These are phyloP conservation scores for Fusarium sp. DNA, from an alignment of 2,329 filamentous ascomycete genomes.

Conservation along the genomic window DNA sequence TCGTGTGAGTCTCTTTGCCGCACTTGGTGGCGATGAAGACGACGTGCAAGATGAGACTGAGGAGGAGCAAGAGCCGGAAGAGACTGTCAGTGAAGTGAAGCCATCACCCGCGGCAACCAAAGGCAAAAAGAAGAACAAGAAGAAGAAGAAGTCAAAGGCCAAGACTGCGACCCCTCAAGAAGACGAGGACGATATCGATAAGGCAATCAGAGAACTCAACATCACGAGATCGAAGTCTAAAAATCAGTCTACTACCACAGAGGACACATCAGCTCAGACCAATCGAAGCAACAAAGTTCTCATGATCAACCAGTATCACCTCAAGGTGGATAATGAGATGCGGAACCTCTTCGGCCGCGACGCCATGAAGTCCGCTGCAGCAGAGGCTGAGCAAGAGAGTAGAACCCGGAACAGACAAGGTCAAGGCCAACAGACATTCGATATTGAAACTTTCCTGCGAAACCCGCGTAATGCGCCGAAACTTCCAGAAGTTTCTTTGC, in stretches of 20 bases:
- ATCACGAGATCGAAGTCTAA: slow-evolving; percentile 46
- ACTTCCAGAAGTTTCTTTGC: slow-evolving; percentile 77
- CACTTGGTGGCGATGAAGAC: slow-evolving; percentile 61
- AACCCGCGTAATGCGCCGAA: slow-evolving; percentile 69
- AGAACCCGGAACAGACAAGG: slow-evolving; percentile 51
- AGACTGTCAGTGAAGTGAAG: slow-evolving; percentile 39
- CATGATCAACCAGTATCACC: slow-evolving; percentile 72
- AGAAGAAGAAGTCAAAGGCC: slow-evolving; percentile 55
- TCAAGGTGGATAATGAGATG: slow-evolving; percentile 95
- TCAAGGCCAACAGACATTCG: slow-evolving; percentile 63
- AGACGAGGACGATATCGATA: slow-evolving; percentile 67
- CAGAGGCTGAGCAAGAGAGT: slow-evolving; percentile 62
- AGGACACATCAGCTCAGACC: slow-evolving; percentile 20
- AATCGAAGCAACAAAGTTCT: slow-evolving; percentile 58
- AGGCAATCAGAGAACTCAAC: slow-evolving; percentile 64
- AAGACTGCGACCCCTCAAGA: slow-evolving; percentile 44
- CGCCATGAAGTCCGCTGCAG: slow-evolving; percentile 66
- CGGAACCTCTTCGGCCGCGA: slow-evolving; percentile 69
- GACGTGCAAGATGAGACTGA: slow-evolving; percentile 55
- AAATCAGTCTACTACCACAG: neutral
- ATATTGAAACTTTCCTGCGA: slow-evolving; percentile 67
- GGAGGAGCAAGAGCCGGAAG: slow-evolving; percentile 42
- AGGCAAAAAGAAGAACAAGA: slow-evolving; percentile 57
- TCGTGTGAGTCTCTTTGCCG: slow-evolving; percentile 64
- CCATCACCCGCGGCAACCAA: slow-evolving; percentile 45